Evolutionary conservation across 2,329 filamentous ascomycete genomes (phyloP).

Genomic region (Pezicula radicicola): DNA sequence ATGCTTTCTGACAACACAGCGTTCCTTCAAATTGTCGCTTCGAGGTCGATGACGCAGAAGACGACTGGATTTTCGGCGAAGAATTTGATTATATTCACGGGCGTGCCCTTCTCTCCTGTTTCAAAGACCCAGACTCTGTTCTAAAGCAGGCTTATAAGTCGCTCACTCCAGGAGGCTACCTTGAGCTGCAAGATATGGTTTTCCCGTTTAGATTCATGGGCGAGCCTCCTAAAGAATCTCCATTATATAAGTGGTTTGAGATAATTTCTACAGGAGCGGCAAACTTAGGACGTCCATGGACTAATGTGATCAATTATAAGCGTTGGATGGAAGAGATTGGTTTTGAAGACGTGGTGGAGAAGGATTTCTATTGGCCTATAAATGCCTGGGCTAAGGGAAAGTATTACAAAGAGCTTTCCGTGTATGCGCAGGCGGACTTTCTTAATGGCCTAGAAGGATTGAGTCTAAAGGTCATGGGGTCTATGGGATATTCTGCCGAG

Average conservation of each 20-base stretch:
- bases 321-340: constrained; percentile 26
- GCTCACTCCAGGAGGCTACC: constrained; percentile 2
- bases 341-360: constrained; percentile 23
- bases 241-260: constrained; percentile 11
- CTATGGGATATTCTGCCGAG: constrained; percentile 19
- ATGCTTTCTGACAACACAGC: neutral
- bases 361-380: constrained; percentile 22
- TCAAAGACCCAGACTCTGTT: neutral
- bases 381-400: constrained; percentile 23
- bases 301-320: constrained; percentile 14
- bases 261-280: constrained; percentile 7
- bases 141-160: neutral
- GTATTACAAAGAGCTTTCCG: constrained; percentile 20
- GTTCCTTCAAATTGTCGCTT: constrained; percentile 46
- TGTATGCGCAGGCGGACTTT: constrained; percentile 18
- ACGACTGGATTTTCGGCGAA: constrained; percentile 40
- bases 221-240: neutral
- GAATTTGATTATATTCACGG: constrained; percentile 43
- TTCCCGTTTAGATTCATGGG: neutral
- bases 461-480: constrained; percentile 19
- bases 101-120: neutral
- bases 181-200: constrained; percentile 2
- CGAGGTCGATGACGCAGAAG: constrained; percentile 46
- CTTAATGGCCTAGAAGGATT: constrained; percentile 12
- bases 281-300: constrained; percentile 18